Conservation (phyloP, 1,284 basidiomycete species). For the Rhodotorula sp. region DNA sequence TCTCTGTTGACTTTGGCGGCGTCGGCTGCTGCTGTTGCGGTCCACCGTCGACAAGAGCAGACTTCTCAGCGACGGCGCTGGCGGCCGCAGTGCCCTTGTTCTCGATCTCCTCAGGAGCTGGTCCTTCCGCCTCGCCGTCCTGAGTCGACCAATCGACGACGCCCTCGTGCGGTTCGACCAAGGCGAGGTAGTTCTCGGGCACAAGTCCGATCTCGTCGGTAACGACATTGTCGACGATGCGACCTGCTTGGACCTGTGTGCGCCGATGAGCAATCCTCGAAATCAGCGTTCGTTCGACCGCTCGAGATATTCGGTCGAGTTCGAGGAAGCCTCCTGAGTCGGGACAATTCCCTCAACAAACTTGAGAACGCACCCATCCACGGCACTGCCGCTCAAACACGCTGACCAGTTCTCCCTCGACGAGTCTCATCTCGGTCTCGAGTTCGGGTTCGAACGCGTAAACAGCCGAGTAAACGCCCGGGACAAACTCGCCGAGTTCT, state of each 20-base stretch:
- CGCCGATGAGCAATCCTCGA: not conserved
- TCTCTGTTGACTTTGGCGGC: too few relatives aligned
- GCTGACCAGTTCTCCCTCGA: constrained; percentile 35
- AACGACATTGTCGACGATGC: constrained; percentile 19
- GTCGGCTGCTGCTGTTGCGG: too few relatives aligned
- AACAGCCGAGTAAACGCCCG: constrained; percentile 36
- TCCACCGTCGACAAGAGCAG: too few relatives aligned
- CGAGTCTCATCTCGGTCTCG: constrained; percentile 38
- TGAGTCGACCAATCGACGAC: constrained; percentile 1
- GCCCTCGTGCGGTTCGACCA: constrained; percentile 13
- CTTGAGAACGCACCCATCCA: constrained; percentile 31
- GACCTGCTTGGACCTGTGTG: constrained; percentile 36
- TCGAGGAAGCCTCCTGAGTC: too few relatives aligned
- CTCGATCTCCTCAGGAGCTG: not conserved
- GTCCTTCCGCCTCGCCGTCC: not conserved
- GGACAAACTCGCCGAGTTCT: constrained; percentile 35
- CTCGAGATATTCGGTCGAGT: too few relatives aligned
- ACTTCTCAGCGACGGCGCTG: too few relatives aligned
- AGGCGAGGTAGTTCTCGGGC: constrained; percentile 37
- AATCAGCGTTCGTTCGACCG: too few relatives aligned
- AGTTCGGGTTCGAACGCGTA: constrained; percentile 40
- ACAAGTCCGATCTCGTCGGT: constrained; percentile 37
- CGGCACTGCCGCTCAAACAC: constrained; percentile 36
- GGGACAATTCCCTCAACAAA: not conserved
- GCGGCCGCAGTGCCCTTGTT: not conserved